Evolutionary conservation across 164 flowering plant species (phyloP), one percentile per base, ranked within the genome.

Genomic region (Berberis thunbergii): DNA sequence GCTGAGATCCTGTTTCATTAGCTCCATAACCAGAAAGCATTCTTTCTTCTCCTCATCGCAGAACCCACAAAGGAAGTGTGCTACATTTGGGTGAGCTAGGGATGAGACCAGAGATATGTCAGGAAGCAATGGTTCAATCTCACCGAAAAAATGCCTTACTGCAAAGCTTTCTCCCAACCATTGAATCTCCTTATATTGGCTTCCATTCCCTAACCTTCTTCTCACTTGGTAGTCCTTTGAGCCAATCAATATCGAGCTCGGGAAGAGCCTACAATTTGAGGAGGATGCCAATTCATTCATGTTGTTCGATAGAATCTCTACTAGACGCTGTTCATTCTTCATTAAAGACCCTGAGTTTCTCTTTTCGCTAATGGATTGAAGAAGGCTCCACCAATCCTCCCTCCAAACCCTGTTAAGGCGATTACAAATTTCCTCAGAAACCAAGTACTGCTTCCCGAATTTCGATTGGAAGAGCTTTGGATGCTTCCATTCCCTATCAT

Each of bases 111-210:
- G 69, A 5, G 84, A 78, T 55, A 87, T 78, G 64, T 87, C 88
- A 2, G 85, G 72, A 40, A 54, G 50, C 4, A 79, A 39, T 0
- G 78, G 59, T 41, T 80, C 83, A 11, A 77, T 68, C 49, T 84
- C 85, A n/a, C 85, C 89, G 49, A 66, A 76, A 67, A 87, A 76
- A 57, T 87, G 84, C 49, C 89, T 68, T 57, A 87, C 45, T 2
- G 75, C 88, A 62, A 86, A 90, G 72, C 75, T 81, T 45, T 90
- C 96, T 0, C 97, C 98, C 45, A 85, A 63, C 94, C 94, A 93
- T 12, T 81, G 87, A 45, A 90, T 80, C 70, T 86, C 98, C 75
- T 84, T 93, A 59, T 70, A 83, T 67, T 86, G 80, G 64, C 80
- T 75, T 52, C 85, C 84, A 1, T 49, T 77, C 5, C 91, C 97